Percentiles rank a stretch among this genome's conserved stretches.
phyloP scores from a whole-genome alignment of 2,329 filamentous ascomycete genomes.

The Monosporascus sp. region DNA sequence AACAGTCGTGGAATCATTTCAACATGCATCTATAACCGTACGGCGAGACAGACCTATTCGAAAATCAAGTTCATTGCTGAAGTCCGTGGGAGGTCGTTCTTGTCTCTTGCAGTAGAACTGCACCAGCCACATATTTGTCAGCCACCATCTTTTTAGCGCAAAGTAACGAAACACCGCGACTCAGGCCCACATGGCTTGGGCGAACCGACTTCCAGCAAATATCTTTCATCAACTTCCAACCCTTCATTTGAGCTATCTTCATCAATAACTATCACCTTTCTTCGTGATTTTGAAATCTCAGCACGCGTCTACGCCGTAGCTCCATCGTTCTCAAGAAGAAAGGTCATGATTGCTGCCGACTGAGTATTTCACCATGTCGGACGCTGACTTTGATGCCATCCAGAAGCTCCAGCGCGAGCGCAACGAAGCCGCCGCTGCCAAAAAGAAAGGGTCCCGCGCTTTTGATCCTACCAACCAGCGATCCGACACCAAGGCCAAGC shows the following conservation, averaged over 20 bases:
- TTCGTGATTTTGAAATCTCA: too few species aligned
- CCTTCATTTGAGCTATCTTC: neutral
- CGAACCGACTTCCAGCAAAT: too few species aligned
- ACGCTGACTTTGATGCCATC: constrained; percentile 83
- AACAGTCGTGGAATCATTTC: too few species aligned
- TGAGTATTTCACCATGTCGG: constrained; percentile 50
- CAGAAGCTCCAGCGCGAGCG: constrained; percentile 88
- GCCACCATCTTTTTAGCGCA: neutral
- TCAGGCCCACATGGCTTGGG: neutral
- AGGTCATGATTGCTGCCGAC: constrained; percentile 21
- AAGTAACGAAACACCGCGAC: too few species aligned
- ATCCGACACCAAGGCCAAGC: constrained; percentile 84
- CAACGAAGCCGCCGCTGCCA: constrained; percentile 70
- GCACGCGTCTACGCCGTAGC: too few species aligned
- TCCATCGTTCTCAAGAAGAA: constrained; percentile 8
- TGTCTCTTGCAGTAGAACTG: too few species aligned
- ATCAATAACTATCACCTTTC: too few species aligned
- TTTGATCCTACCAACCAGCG: constrained; percentile 77
- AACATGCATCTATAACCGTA: too few species aligned
- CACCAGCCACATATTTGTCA: neutral
- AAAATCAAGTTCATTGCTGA: too few species aligned
- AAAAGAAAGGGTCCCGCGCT: constrained; percentile 70
- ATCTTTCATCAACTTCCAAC: neutral
- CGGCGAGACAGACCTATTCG: too few species aligned
- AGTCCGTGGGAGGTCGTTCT: too few species aligned